Base-by-base conservation (phyloP, 2,329 filamentous ascomycete species). In the Fusarium equiseti region DNA sequence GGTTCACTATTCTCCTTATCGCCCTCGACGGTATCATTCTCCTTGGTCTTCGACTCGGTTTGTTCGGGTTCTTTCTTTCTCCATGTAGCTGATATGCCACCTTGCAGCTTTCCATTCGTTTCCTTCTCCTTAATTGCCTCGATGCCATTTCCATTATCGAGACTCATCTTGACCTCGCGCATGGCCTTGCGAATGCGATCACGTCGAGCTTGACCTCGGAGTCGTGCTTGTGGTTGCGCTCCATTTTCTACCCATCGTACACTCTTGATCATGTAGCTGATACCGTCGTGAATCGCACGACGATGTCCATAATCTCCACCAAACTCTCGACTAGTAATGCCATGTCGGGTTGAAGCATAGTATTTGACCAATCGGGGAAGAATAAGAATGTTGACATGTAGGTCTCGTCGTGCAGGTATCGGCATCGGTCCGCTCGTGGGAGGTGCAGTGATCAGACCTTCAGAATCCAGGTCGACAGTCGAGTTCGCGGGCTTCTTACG, bases 211-310 rank as follows among this genome's bases (percentile, higher is more conserved):
- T 87, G 86, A 53, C 88, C 88, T 6, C 87, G 82, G 3, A 89
- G 82, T 49, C 87, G 80, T 29, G 85, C 85, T 75, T 89, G 86
- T 60, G 82, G 87, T 68, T 85, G 86, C 0, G 88, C 91, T 15
- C 96, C 94, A 69, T 89, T 87, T 68, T 93, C 91, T 1, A 98
- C 92, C 90, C 95, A 98, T 55, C 94, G 90, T 13, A 97, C 88
- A 55, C 90, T 89, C 66, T 90, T 86, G 50, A 99, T 88, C 86
- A 92, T 94, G 81, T 93, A 98, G 78, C 94, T 97, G 79, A 97
- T 88, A 5, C 95, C 95, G 73, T 97, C 94, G 76, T 98, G 94
- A 16, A 85, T 76, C 8, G 79, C 80, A 58, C 82, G 86, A 15
- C 85, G 79, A 7, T 66, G 63, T 2, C 79, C 79, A 46, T 77